phyloP scores from a whole-genome alignment of 805 yeast species.

The Ogataea glucozyma region DNA sequence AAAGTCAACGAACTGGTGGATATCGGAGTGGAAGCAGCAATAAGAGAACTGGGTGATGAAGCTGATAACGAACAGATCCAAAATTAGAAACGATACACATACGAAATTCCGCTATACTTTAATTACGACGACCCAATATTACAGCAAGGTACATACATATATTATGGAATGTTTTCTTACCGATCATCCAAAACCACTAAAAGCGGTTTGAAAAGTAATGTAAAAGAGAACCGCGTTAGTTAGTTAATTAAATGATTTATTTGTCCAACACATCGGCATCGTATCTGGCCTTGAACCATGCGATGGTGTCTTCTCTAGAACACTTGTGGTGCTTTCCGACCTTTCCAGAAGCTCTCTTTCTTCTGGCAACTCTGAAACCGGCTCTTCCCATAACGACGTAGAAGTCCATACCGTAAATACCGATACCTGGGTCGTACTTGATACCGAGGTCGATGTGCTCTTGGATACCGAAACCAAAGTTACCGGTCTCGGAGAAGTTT shows the following conservation, averaged over 20 bases:
- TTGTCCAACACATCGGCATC: slow-evolving; percentile 82
- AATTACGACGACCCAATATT: no score
- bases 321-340: slow-evolving; percentile 94
- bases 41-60: slow-evolving; percentile 20
- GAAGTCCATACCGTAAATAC: slow-evolving; percentile 99
- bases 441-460: slow-evolving; percentile 99
- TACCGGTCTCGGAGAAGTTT: slow-evolving; percentile 99
- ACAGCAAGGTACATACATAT: no score
- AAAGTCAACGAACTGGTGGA: slow-evolving; percentile 43
- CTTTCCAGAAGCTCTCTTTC: slow-evolving; percentile 89
- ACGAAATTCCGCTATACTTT: not conserved
- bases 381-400: slow-evolving; percentile 99
- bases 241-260: slow-evolving; percentile 5
- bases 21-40: slow-evolving; percentile 38
- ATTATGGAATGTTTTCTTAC: no score
- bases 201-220: not conserved
- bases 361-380: slow-evolving; percentile 98
- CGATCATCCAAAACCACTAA: no score
- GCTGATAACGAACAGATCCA: not conserved
- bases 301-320: slow-evolving; percentile 88
- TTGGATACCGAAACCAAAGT: slow-evolving; percentile 99
- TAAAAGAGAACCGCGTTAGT: slow-evolving; percentile 7
- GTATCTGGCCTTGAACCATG: slow-evolving; percentile 99
- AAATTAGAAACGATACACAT: not conserved
- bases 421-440: slow-evolving; percentile 99